Evolutionary conservation across 306 rosid species (phyloP).

Genomic region (Lathyrus oleraceus): DNA sequence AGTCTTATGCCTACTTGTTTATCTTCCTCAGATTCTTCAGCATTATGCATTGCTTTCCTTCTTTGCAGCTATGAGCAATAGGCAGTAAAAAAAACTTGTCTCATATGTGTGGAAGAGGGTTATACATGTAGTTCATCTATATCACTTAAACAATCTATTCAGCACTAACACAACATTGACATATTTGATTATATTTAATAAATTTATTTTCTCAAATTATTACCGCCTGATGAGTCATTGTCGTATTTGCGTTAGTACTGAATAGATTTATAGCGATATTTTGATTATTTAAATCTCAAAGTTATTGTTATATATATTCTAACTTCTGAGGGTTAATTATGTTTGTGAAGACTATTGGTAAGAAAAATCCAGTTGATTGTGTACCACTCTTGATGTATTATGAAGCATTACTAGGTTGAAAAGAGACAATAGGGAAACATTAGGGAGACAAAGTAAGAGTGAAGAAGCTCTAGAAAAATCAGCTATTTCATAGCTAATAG

Average conservation of each 20-base stretch:
- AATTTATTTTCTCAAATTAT: too few species aligned
- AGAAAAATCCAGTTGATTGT: not conserved
- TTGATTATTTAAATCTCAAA: not conserved
- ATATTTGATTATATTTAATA: too few species aligned
- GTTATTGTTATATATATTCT: too few species aligned
- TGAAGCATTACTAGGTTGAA: slow-evolving; percentile 17
- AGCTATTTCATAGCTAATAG: slow-evolving; percentile 2
- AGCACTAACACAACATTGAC: too few species aligned
- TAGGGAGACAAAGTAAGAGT: slow-evolving; percentile 5
- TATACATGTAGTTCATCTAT: not conserved
- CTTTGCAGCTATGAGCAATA: not conserved
- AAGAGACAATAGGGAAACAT: not conserved
- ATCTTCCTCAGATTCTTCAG: not conserved
- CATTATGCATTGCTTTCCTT: not conserved
- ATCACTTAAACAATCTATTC: too few species aligned
- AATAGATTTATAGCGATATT: not conserved
- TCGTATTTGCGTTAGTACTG: too few species aligned
- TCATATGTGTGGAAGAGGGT: not conserved
- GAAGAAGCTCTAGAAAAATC: slow-evolving; percentile 16
- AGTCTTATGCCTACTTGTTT: not conserved
- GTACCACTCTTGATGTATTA: not conserved
- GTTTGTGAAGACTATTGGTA: not conserved
- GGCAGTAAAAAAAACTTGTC: not conserved
- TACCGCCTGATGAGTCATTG: too few species aligned
- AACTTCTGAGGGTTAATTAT: not conserved